These are phyloP conservation scores for Erysimum cheiri DNA, from an alignment of 441 rosid species.

Conservation along the genomic window DNA sequence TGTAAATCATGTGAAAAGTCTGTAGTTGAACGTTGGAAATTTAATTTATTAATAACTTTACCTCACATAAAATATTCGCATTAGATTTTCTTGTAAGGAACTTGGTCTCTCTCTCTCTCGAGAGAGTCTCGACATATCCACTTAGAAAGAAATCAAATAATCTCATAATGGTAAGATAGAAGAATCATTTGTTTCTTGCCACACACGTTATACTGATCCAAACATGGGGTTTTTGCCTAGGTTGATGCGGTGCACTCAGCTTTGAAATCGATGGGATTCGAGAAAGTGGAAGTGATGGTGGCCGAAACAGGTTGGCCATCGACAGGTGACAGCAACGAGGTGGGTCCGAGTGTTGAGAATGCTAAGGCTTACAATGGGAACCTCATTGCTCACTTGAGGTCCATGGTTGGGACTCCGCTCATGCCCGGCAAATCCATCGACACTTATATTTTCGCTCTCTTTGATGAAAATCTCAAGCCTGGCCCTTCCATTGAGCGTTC, in stretches of 20 bases:
- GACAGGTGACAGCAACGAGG: slow-evolving; percentile 71
- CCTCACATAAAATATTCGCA: background rate
- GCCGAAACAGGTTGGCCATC: slow-evolving; percentile 98
- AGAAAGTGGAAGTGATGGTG: slow-evolving; percentile 80
- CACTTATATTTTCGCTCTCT: slow-evolving; percentile 86
- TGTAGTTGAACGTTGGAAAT: slow-evolving; percentile 4
- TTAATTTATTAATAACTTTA: background rate
- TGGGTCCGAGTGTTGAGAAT: slow-evolving; percentile 79
- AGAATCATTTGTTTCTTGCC: slow-evolving; percentile 18
- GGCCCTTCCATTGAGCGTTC: slow-evolving; percentile 82
- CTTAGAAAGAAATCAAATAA: background rate
- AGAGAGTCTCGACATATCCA: background rate
- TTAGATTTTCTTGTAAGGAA: no score
- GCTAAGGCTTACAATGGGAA: slow-evolving; percentile 94
- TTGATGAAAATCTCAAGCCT: slow-evolving; percentile 78
- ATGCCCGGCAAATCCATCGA: slow-evolving; percentile 95
- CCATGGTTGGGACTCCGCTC: slow-evolving; percentile 84
- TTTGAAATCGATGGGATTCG: slow-evolving; percentile 76
- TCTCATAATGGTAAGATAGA: background rate
- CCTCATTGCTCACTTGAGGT: slow-evolving; percentile 77
- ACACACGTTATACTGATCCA: slow-evolving; percentile 28
- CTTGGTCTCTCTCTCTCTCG: background rate
- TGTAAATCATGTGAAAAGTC: slow-evolving; percentile 28
- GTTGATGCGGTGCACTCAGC: slow-evolving; percentile 91
- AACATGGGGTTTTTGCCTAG: slow-evolving; percentile 44